Base-by-base conservation (phyloP, 306 rosid species). In the Medicago arabica region DNA sequence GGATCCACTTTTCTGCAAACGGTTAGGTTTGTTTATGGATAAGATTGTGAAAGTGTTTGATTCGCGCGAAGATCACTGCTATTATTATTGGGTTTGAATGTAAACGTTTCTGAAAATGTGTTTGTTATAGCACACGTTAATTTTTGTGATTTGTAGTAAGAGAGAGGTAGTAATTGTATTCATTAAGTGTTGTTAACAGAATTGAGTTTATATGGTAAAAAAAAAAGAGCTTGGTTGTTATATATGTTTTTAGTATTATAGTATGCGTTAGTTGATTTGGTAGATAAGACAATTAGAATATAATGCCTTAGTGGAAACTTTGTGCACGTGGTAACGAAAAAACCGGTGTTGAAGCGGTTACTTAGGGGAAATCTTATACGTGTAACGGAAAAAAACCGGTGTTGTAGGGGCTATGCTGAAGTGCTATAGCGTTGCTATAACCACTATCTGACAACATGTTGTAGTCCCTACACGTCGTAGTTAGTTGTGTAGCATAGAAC, bases 61-160 rank as follows among this genome's bases (percentile, higher is more conserved):
- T 31, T n/a, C 23, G 57, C 13, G 16, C 3, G 28, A 41, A 16
- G 34, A 70, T 75, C 13, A 46, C 7, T 55, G 17, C 17, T 11
- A 41, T 41, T 49, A 13, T 14, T 75, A 12, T 55, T 51, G 65
- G 17, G 54, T 54, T 64, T 44, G 41, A 36, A 65, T 76, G 6
- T 62, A 25, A 70, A 8, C 17, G 10, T 8, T 76, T 71, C 6
- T 69, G 69, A 7, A 55, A 61, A 55, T 61, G 34, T 65, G 71
- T 18, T 36, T 16, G 47, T 17, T 34, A 6, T 62, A 6, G 43
- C 13, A 55, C 6, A 36, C 11, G 63, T 23, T 21, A 1, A 11
- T 10, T 23, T 21, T 58, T 53, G 19, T 18, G 34, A 46, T 8
- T n/a, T 6, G 19, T 50, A 50, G 23, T 6, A 25, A 7, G 21